Percentiles rank a stretch among this genome's conserved stretches.
Evolutionary conservation across 2,329 filamentous ascomycete genomes (phyloP).

Genomic region (Pyricularia sp.): DNA sequence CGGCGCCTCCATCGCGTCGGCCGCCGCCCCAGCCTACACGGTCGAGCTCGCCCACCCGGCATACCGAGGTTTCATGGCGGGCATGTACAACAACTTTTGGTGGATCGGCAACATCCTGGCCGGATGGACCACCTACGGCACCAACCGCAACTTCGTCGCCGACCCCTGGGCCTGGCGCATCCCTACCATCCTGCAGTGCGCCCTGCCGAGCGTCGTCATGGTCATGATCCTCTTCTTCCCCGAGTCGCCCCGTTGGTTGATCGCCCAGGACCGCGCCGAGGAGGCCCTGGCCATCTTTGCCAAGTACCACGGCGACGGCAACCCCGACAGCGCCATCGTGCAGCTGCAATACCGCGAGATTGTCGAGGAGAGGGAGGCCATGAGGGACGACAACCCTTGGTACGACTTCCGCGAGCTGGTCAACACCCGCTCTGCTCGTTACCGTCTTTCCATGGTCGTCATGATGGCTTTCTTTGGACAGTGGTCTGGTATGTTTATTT

Average conservation of each 20-base stretch:
- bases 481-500: constrained; percentile 25
- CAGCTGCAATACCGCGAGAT: constrained; percentile 49
- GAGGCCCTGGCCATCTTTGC: constrained; percentile 21
- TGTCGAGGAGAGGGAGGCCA: constrained; percentile 33
- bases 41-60: constrained; percentile 55
- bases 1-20: constrained; percentile 49
- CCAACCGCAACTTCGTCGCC: constrained; percentile 28
- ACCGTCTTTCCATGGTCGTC: constrained; percentile 39
- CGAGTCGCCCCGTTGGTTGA: constrained; percentile 9
- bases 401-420: constrained; percentile 49
- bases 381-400: constrained; percentile 45
- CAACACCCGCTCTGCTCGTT: constrained; percentile 35
- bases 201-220: constrained; percentile 18
- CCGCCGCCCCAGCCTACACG: constrained; percentile 53
- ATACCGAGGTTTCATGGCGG: constrained; percentile 51
- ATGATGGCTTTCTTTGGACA: constrained; percentile 44
- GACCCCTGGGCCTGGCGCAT: constrained; percentile 43
- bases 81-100: constrained; percentile 38
- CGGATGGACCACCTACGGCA: constrained; percentile 39
- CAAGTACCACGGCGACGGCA: constrained; percentile 12
- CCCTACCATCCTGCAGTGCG: constrained; percentile 43
- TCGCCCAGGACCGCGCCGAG: constrained; percentile 14
- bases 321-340: constrained; percentile 33
- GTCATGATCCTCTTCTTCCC: constrained; percentile 4
- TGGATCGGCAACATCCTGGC: constrained; percentile 44